These are phyloP conservation scores for Picochlorum sp. DNA, from an alignment of 139 green algal genomes.

Conservation along the genomic window DNA sequence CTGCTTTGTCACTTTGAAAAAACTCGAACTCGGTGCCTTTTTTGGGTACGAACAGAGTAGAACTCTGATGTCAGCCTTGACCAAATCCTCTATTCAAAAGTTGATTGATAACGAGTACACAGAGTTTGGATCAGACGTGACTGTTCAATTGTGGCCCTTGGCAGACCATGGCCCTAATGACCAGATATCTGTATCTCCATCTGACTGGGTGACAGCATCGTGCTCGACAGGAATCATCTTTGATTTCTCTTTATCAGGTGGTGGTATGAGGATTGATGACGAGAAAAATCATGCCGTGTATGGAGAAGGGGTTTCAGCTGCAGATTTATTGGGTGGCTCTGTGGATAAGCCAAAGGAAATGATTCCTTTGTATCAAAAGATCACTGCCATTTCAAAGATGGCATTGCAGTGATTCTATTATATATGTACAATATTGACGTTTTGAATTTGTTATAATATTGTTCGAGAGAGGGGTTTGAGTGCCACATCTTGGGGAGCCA, in stretches of 20 bases:
- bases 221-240: slow-evolving; percentile 6
- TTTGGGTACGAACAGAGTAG: not conserved
- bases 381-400: slow-evolving; percentile 3
- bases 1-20: slow-evolving; percentile 8
- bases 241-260: slow-evolving; percentile 13
- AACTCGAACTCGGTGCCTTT: slow-evolving; percentile 4
- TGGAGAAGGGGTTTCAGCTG: not conserved
- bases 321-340: slow-evolving; percentile 5
- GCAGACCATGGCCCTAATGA: slow-evolving; percentile 8
- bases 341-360: slow-evolving; percentile 2
- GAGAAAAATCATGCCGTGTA: slow-evolving; percentile 10
- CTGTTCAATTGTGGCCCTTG: slow-evolving; percentile 8
- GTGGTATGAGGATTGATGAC: slow-evolving; percentile 3
- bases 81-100: not conserved
- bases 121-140: slow-evolving; percentile 7
- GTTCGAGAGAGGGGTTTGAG: slow-evolving; percentile 31
- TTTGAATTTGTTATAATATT: not conserved
- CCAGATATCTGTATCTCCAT: not conserved
- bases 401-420: not conserved
- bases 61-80: slow-evolving; percentile 2
- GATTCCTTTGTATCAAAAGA: slow-evolving; percentile 14
- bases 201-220: slow-evolving; percentile 8
- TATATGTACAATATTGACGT: no score
- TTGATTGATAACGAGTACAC: slow-evolving; percentile 3
- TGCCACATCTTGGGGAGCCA: slow-evolving; percentile 37